Evolutionary conservation across 257 asterid genomes (phyloP), one percentile per base, ranked within the genome.

Genomic region (Solanum piurae): DNA sequence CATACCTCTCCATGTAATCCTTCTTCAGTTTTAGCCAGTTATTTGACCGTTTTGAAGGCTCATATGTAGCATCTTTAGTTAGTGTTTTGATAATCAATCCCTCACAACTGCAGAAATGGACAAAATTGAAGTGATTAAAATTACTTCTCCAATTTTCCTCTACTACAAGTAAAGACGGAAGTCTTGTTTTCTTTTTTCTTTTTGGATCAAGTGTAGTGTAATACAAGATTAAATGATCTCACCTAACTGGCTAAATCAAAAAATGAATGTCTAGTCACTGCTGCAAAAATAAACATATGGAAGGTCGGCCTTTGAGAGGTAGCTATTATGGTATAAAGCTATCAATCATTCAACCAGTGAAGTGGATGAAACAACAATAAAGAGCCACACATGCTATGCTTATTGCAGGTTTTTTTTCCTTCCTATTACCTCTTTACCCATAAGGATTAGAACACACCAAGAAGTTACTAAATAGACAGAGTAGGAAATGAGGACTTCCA

Each of bases 21-120:
- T 96, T 96, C 89, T 97, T 97, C 97, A 97, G 86, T 91, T 97
- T 97, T 83, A 95, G 92, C 99, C 99, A 96, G 89, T 96, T 97
- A 85, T 92, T 86, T 79, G 99, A 97, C 87, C 99, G 91, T 87
- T 96, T 95, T 34, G 99, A 91, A 84, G 99, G 99, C 93, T 97
- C 99, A 85, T 96, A 97, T 31, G 98, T 95, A 27, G 99, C 99
- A 89, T 96, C 98, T 91, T 88, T 95, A 72, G 83, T 94, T 93
- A 97, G 91, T 74, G 98, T 97, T 91, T 97, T 97, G 95, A 97
- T 95, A 88, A 97, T 97, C 94, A 96, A 90, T 71, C 99, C 99
- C 93, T 97, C 99, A 76, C 91, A 95, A 91, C 98, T 97, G 94
- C 88, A 90, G 90, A 42, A 87, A 62, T 13, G 37, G 66, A 86